phyloP scores from a whole-genome alignment of 2,329 filamentous ascomycete species.

The Fusarium continuum region DNA sequence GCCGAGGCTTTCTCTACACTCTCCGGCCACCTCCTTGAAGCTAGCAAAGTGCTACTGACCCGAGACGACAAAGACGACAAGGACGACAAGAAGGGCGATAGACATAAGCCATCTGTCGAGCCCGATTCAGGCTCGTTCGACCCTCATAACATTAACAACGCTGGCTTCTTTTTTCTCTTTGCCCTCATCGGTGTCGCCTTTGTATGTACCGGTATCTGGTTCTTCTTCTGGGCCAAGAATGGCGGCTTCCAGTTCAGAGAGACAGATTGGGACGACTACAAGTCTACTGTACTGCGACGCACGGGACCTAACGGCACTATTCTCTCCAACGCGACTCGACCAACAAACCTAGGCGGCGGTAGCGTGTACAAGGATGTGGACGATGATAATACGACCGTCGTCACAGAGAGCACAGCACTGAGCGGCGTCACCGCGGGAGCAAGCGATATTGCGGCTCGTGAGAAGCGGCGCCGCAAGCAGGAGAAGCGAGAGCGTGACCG shows the following conservation, averaged over 20 bases:
- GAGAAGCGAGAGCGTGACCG: slow-evolving; percentile 56
- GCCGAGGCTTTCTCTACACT: slow-evolving; percentile 43
- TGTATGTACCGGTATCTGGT: slow-evolving; percentile 84
- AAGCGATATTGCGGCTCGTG: slow-evolving; percentile 64
- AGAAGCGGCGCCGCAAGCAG: slow-evolving; percentile 64
- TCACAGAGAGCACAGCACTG: slow-evolving; percentile 57
- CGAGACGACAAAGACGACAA: slow-evolving; percentile 50
- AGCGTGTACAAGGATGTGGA: slow-evolving; percentile 81
- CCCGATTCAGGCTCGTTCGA: slow-evolving; percentile 60
- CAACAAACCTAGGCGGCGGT: slow-evolving; percentile 86
- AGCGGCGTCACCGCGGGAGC: slow-evolving; percentile 67
- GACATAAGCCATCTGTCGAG: slow-evolving; percentile 47
- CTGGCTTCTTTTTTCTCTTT: slow-evolving; percentile 84
- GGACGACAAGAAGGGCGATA: slow-evolving; percentile 32
- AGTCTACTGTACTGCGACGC: slow-evolving; percentile 88
- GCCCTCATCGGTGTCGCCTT: slow-evolving; percentile 82
- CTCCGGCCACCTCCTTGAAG: slow-evolving; percentile 54
- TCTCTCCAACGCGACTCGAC: slow-evolving; percentile 81
- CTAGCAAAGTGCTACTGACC: slow-evolving; percentile 53
- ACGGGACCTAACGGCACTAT: slow-evolving; percentile 90
- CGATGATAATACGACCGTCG: slow-evolving; percentile 56
- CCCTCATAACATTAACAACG: slow-evolving; percentile 68
- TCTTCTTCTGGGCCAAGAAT: slow-evolving; percentile 98
- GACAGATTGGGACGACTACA: slow-evolving; percentile 98
- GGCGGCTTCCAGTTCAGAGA: slow-evolving; percentile 89